These are phyloP conservation scores for Beta corolliflora DNA, from an alignment of 179 eudicot species.

Conservation along the genomic window DNA sequence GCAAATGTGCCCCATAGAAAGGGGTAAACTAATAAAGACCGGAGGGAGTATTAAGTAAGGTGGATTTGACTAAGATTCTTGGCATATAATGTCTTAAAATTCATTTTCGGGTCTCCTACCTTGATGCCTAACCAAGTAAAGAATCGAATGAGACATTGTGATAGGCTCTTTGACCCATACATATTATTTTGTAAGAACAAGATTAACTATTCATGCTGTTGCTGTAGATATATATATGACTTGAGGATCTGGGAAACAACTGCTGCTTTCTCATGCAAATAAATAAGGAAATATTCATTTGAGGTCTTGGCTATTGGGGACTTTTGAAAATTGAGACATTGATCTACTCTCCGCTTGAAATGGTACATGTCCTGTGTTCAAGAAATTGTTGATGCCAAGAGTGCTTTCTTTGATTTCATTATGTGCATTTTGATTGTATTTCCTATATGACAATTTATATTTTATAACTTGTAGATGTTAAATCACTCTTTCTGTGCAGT, in stretches of 20 bases:
- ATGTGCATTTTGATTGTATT: no score
- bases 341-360: neutral
- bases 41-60: no score
- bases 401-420: neutral
- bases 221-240: neutral
- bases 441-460: neutral
- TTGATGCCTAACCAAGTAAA: neutral
- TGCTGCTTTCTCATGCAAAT: neutral
- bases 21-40: no score
- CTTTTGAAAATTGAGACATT: neutral
- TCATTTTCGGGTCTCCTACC: no score
- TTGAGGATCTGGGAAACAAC: neutral
- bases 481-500: conserved; percentile 11
- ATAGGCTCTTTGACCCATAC: neutral
- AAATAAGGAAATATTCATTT: neutral
- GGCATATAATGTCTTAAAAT: no score
- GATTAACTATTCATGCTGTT: neutral
- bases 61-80: no score
- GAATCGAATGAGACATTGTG: neutral
- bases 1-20: no score
- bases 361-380: neutral
- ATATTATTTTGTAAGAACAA: neutral
- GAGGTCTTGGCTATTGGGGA: neutral
- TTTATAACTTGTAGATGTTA: neutral
- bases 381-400: neutral